Evolutionary conservation across 2,329 filamentous ascomycete species (phyloP).

Genomic region (Trichophyton benhamiae): DNA sequence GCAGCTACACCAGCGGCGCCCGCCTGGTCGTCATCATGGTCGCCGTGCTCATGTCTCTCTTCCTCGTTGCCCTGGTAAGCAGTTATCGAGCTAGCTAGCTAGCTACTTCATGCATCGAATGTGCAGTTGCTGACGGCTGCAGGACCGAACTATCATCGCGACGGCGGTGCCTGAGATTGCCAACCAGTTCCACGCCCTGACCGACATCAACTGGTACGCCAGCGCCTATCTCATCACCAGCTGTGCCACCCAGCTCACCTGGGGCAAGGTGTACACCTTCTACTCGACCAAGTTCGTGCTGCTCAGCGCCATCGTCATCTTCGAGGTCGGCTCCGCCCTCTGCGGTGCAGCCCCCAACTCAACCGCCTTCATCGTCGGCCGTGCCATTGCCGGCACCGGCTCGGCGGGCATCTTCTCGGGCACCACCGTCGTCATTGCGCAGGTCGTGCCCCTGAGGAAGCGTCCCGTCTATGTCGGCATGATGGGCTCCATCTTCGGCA

Average conservation of each 20-base stretch:
- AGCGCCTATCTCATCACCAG: constrained; percentile 22
- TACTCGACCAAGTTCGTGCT: constrained; percentile 28
- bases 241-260: constrained; percentile 19
- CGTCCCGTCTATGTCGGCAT: constrained; percentile 10
- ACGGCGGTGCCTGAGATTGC: constrained; percentile 26
- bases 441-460: constrained; percentile 8
- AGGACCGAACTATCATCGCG: constrained; percentile 9
- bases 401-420: constrained; percentile 29
- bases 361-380: constrained; percentile 9
- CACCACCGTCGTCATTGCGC: constrained; percentile 17
- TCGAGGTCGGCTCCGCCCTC: constrained; percentile 18
- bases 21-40: constrained; percentile 4
- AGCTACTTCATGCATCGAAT: constrained; percentile 9
- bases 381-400: constrained; percentile 31
- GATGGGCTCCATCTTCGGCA: constrained; percentile 9
- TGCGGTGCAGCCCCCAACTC: constrained; percentile 10
- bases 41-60: constrained; percentile 7
- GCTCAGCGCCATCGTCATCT: constrained; percentile 19
- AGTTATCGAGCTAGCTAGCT: too few species aligned
- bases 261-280: constrained; percentile 32
- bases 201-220: constrained; percentile 28
- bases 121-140: not conserved
- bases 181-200: constrained; percentile 24
- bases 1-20: not conserved
- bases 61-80: constrained; percentile 9